Conservation (phyloP, 768 basidiomycete species). For the Leccinum barrowsii region DNA sequence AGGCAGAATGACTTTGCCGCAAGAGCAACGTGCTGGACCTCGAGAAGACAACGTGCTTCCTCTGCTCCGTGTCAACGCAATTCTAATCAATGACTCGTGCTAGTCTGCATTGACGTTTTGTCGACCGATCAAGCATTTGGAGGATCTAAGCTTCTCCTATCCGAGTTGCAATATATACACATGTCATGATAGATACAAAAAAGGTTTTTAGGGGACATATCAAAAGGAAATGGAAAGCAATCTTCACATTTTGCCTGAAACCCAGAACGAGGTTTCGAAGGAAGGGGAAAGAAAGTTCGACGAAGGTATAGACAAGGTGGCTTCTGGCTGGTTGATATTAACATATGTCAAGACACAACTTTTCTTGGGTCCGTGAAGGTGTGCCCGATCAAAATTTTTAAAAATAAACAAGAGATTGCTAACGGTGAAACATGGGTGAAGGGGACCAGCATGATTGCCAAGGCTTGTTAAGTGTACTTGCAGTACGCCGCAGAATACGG, state of each 20-base stretch:
- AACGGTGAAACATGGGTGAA: slow-evolving; percentile 3
- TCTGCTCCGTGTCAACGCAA: not conserved
- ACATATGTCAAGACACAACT: slow-evolving; percentile 11
- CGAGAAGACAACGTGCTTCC: not conserved
- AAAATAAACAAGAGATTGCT: slow-evolving; percentile 27
- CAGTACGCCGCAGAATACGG: not conserved
- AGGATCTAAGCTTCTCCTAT: not conserved
- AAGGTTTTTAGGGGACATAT: slow-evolving; percentile 15
- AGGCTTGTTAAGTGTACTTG: slow-evolving; percentile 1
- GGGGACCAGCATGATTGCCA: not conserved
- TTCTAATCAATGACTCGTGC: not conserved
- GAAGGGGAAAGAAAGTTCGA: slow-evolving; percentile 5
- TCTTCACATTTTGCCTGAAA: slow-evolving; percentile 14
- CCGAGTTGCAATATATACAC: not conserved
- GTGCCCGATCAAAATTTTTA: slow-evolving; percentile 14
- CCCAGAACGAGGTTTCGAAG: slow-evolving; percentile 2
- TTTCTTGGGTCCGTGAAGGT: slow-evolving; percentile 21
- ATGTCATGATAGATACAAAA: slow-evolving; percentile 23
- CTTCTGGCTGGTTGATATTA: slow-evolving; percentile 22
- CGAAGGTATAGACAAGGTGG: slow-evolving; percentile 25
- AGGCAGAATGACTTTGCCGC: not conserved
- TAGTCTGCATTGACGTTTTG: not conserved
- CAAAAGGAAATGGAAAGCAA: slow-evolving; percentile 15
- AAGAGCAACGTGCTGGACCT: not conserved
- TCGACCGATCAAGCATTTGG: not conserved